Evolutionary conservation across 192 early-diverging fungal species (phyloP).

Genomic region (Glomus cerebriforme): DNA sequence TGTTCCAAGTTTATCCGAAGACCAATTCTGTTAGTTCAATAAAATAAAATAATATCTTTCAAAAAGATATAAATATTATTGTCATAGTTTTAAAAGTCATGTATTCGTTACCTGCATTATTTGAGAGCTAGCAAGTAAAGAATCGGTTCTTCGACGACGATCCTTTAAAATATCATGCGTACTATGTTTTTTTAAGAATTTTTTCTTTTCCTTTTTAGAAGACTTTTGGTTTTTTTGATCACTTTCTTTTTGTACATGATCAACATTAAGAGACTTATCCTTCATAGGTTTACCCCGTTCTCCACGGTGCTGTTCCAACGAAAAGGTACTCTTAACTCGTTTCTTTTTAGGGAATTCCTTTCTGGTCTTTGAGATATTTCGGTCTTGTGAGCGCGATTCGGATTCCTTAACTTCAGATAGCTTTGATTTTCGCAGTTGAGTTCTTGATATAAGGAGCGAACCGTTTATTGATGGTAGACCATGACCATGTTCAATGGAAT

Average conservation of each 20-base stretch:
- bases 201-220: not conserved
- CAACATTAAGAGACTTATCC: too few relatives aligned
- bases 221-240: not conserved
- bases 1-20: slow-evolving; percentile 12
- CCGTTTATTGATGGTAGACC: not conserved
- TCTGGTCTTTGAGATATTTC: not conserved
- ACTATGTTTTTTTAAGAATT: not conserved
- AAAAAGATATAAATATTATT: not conserved
- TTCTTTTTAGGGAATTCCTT: not conserved
- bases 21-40: not conserved
- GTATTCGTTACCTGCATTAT: slow-evolving; percentile 1
- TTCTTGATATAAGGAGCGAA: not conserved
- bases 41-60: not conserved
- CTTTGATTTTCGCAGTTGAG: not conserved
- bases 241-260: not conserved
- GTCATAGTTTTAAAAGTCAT: not conserved
- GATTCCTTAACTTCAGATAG: not conserved
- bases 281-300: not conserved
- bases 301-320: not conserved
- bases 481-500: not conserved
- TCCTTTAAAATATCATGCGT: not conserved
- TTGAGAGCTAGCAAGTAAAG: not conserved
- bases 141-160: not conserved
- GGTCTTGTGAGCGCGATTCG: not conserved
- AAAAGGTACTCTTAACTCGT: not conserved